Evolutionary conservation across 2,329 filamentous ascomycete species (phyloP), one percentile per base, ranked within the genome.

Genomic region (Monosporascus ibericus): DNA sequence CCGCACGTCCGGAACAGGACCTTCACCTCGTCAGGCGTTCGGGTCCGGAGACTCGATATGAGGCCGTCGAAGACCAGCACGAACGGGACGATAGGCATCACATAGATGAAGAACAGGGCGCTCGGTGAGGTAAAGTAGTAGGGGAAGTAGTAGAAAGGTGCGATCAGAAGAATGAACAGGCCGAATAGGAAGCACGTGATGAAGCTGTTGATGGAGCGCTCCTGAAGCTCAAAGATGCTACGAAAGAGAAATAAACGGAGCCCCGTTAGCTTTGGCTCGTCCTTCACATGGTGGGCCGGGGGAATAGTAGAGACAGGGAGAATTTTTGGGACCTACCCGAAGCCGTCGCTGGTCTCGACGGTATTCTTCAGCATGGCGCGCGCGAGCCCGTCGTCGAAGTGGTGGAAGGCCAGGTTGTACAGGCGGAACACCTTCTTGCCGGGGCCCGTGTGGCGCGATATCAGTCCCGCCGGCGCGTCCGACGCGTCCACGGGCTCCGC

Each of bases 351-450:
- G 0, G 80, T 87, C 59, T 81, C 74, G 38, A 89, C 67, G 0
- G 85, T 86, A 64, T 87, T 83, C 49, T 73, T 74, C 34, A 92
- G 65, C 30, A 90, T 85, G 8, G 75, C 73, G 25, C 66, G 70
- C 1, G 85, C 87, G 18, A 84, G 68, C 4, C 70, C 69, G 61
- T 90, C 84, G 55, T 84, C 78, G 59, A 91, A 91, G 70, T 91
- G 87, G 68, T 91, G 88, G 63, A 92, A 92, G 1, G 86, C 81
- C 2, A 90, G 74, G 64, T 86, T 88, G 67, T 88, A 91, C 48
- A 90, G 70, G 5, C 87, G 75, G 64, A 90, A 86, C 22, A 88
- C 72, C 62, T 75, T 78, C 48, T 72, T 73, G 3, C 70, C 72
- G 11, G 68, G 64, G 6, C 58, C 62, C 18, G 59, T 55, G 52